Percentiles rank a stretch among this genome's conserved stretches.
These are phyloP conservation scores for Flaveria bidentis DNA, from an alignment of 129 eudicot genomes.

Conservation along the genomic window DNA sequence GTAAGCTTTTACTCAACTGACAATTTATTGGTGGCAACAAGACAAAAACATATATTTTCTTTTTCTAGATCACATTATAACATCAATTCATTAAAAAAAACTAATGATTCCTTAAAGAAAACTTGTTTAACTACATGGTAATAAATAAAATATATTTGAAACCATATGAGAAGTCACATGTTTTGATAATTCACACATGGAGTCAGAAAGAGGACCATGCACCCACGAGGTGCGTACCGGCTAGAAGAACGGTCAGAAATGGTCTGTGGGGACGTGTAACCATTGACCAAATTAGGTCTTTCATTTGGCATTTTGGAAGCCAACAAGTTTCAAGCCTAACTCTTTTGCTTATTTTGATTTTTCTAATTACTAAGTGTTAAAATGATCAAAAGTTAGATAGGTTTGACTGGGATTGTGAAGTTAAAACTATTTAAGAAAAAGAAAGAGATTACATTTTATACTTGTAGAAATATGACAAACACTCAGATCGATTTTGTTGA, in stretches of 20 bases:
- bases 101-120: no score
- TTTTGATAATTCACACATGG: constrained; percentile 10
- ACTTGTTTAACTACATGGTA: background rate
- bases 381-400: background rate
- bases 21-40: no score
- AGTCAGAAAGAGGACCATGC: constrained; percentile 13
- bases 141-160: background rate
- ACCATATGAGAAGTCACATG: constrained; percentile 7
- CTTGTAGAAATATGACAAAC: no score
- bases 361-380: background rate
- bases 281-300: background rate
- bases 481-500: no score
- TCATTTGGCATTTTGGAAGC: background rate
- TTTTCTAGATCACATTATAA: background rate
- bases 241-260: constrained; percentile 3
- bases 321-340: background rate
- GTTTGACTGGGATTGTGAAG: no score
- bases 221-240: constrained; percentile 22
- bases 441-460: no score
- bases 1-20: no score
- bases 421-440: no score
- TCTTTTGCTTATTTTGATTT: background rate
- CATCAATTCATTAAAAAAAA: background rate
- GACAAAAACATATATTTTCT: background rate
- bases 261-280: constrained; percentile 16